Base-by-base conservation (phyloP, 1,284 basidiomycete genomes). In the Mycena sp. region DNA sequence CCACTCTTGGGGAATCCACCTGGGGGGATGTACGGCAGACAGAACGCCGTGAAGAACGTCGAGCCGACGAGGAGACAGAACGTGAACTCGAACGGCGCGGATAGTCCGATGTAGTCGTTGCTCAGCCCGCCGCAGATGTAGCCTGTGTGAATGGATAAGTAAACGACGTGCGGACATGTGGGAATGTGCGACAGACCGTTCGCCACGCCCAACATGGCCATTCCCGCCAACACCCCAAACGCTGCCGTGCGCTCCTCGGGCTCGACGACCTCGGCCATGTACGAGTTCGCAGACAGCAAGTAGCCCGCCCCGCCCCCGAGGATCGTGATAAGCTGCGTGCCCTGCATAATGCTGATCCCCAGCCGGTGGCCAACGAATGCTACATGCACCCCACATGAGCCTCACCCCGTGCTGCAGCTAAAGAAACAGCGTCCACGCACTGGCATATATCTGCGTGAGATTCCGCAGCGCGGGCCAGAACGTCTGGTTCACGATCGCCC, bases 401-500 rank as follows among this genome's bases (percentile, higher is more conserved):
- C n/a, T n/a, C n/a, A n/a, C n/a, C n/a, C n/a, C n/a, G n/a, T n/a
- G n/a, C n/a, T n/a, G n/a, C n/a, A n/a, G n/a, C n/a, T n/a, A n/a
- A n/a, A n/a, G n/a, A n/a, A n/a, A n/a, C n/a, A n/a, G n/a, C n/a
- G n/a, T n/a, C n/a, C 16, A 52, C 64, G 25, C 32, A 63, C 64
- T 67, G 2, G 61, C 61, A 25, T 67, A 67, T 14, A 63, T 67
- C 49, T 67, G 64, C 6, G 57, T 59, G 9, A 67, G 32, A 35
- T 67, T 67, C 7, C 64, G 32, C 7, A 67, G 12, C 7, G 64
- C 64, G 10, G 64, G 64, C 64, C 64, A 67, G 45, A 63, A 63
- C 1, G 64, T 67, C 54, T 67, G 64, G 32, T 67, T 48, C 6
- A 67, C 49, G 14, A 67, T 59, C 9, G 64, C 64, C 10, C 25